Evolutionary conservation across 2,329 filamentous ascomycete species (phyloP), one percentile per base, ranked within the genome.

Genomic region (Aschersonia sp.): DNA sequence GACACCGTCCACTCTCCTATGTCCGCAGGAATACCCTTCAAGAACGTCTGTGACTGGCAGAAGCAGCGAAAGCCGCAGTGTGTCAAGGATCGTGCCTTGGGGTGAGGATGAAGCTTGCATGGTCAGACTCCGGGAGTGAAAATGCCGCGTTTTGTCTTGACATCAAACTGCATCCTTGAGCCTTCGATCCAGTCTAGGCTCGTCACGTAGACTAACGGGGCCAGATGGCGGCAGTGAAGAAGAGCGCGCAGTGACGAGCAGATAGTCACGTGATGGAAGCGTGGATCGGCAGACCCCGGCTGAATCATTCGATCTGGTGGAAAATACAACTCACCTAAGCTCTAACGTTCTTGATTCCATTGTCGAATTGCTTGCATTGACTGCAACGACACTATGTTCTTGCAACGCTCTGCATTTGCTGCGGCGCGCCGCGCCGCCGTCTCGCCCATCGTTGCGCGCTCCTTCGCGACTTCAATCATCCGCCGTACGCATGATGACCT

Each of bases 391-490:
- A 63, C 59, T 60, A 81, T 83, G 79, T 78, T 81, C 58, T 63
- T 82, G 63, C 75, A 79, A 71, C 79, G 79, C 63, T 71, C 78
- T 61, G 77, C 72, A 63, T 60, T 78, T 55, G 68, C 73, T 57
- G 76, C 70, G 62, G 78, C 76, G 60, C 78, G 79, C 64, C 76
- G 79, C 55, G 65, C 60, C 52, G 78, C 71, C 51, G 71, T 72
- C 60, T 68, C 60, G 48, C 75, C 77, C 55, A 66, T 68, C 54
- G 65, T 73, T 61, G 71, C 72, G 58, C 78, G 79, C 64, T 72
- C 68, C 66, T 79, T 83, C 63, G 67, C 73, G 55, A 79, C 71
- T 62, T 75, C 77, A 53, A 66, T 78, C 56, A 65, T 75, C 61
- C 78, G 77, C 68, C 72, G 79, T 82, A 78, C 56, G 52, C 50